Percentiles rank a stretch among this genome's conserved stretches.
These are phyloP conservation scores for Perilla frutescens DNA, from an alignment of 257 asterid genomes.

Conservation along the genomic window DNA sequence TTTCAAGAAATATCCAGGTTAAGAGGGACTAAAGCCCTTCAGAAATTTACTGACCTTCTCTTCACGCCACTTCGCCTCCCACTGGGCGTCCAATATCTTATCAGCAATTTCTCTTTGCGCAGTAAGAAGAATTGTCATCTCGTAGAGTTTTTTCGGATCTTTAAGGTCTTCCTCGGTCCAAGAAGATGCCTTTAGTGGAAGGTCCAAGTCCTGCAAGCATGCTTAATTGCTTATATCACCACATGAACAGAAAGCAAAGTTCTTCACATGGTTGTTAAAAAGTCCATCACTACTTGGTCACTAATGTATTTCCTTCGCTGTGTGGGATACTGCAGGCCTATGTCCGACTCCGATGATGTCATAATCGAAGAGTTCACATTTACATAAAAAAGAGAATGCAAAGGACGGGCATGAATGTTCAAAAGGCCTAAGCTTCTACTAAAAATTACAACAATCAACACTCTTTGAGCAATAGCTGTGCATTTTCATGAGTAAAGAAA, in stretches of 20 bases:
- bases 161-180: conserved; percentile 85
- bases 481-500: background rate
- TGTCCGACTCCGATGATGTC: too few species aligned
- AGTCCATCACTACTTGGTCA: background rate
- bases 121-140: conserved; percentile 86
- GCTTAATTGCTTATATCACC: background rate
- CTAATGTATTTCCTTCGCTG: too few species aligned
- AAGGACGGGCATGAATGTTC: background rate
- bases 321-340: too few species aligned
- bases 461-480: background rate
- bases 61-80: conserved; percentile 96
- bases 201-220: conserved; percentile 72
- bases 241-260: conserved; percentile 24
- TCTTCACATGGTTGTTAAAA: background rate
- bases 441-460: background rate
- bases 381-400: background rate
- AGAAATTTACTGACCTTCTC: conserved; percentile 59
- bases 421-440: background rate
- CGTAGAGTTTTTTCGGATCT: conserved; percentile 90
- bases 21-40: conserved; percentile 2
- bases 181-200: conserved; percentile 81
- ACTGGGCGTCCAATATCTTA: conserved; percentile 76
- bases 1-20: background rate
- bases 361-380: too few species aligned
- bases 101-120: conserved; percentile 94